These are phyloP conservation scores for Tolypocladium sp. DNA, from an alignment of 2,329 filamentous ascomycete species.

Conservation along the genomic window DNA sequence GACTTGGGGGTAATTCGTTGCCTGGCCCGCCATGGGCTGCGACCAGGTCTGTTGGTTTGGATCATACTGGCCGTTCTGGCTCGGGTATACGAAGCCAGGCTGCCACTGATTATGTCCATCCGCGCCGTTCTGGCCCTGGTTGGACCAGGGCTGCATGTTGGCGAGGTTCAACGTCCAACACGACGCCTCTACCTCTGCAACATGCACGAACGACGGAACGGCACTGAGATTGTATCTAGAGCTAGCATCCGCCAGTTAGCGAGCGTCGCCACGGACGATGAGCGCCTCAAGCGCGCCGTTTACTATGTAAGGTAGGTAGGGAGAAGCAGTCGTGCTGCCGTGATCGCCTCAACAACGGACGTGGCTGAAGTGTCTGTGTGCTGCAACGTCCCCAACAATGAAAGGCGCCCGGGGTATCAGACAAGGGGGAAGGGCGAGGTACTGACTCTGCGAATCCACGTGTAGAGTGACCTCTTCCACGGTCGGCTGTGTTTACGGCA, in stretches of 20 bases:
- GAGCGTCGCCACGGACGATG: slow-evolving; percentile 10
- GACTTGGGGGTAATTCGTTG: slow-evolving; percentile 20
- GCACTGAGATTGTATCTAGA: slow-evolving; percentile 10
- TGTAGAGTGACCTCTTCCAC: slow-evolving; percentile 1
- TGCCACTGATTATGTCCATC: slow-evolving; percentile 26
- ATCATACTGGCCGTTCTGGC: slow-evolving; percentile 27
- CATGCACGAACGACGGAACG: slow-evolving; percentile 10
- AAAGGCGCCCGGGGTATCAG: background rate
- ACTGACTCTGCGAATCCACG: slow-evolving; percentile 4
- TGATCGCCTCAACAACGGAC: background rate
- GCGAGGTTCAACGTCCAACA: slow-evolving; percentile 6
- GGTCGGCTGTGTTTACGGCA: slow-evolving; percentile 2
- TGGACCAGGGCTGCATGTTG: slow-evolving; percentile 32
- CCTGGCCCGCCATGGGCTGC: slow-evolving; percentile 24
- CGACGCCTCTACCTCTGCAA: slow-evolving; percentile 6
- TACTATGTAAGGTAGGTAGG: background rate
- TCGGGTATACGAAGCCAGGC: slow-evolving; percentile 20
- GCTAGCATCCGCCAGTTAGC: slow-evolving; percentile 20
- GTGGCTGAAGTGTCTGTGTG: slow-evolving; percentile 1
- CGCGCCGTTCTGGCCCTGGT: slow-evolving; percentile 25
- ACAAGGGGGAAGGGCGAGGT: slow-evolving; percentile 1
- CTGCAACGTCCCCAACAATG: background rate
- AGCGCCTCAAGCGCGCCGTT: background rate
- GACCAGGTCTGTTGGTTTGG: slow-evolving; percentile 26
- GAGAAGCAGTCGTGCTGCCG: background rate